Conservation (phyloP, 192 early-diverging fungal genomes). For the Coemansia guatemalensis region DNA sequence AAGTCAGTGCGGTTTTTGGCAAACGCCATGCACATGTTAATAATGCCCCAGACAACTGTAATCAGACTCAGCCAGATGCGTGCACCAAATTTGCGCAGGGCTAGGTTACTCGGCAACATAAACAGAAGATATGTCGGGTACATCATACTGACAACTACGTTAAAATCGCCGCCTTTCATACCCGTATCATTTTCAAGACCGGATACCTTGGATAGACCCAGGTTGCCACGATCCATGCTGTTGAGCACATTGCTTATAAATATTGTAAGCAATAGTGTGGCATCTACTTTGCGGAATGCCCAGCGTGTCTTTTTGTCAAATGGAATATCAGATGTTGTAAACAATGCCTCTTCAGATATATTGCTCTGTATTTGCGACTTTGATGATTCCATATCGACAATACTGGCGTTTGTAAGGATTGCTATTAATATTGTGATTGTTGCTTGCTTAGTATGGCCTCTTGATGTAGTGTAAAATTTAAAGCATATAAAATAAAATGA, state of each 20-base stretch:
- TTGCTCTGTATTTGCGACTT: neutral
- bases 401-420: neutral
- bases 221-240: constrained; percentile 45
- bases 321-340: neutral
- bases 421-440: neutral
- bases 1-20: constrained; percentile 31
- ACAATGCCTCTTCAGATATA: neutral
- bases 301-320: constrained; percentile 19
- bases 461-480: neutral
- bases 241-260: constrained; percentile 42
- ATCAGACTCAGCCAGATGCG: constrained; percentile 41
- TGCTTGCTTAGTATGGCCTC: neutral
- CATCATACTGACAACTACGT: constrained; percentile 41
- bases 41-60: constrained; percentile 37
- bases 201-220: constrained; percentile 36
- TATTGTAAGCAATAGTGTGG: constrained; percentile 27
- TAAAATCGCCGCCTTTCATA: constrained; percentile 37
- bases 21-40: constrained; percentile 49
- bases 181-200: constrained; percentile 26
- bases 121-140: constrained; percentile 42
- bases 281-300: constrained; percentile 44
- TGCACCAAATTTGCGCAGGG: constrained; percentile 36
- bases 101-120: constrained; percentile 44
- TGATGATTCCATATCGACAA: neutral
- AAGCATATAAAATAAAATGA: neutral